Conservation (phyloP, 805 yeast genomes). For the Wickerhamomyces silvicola region DNA sequence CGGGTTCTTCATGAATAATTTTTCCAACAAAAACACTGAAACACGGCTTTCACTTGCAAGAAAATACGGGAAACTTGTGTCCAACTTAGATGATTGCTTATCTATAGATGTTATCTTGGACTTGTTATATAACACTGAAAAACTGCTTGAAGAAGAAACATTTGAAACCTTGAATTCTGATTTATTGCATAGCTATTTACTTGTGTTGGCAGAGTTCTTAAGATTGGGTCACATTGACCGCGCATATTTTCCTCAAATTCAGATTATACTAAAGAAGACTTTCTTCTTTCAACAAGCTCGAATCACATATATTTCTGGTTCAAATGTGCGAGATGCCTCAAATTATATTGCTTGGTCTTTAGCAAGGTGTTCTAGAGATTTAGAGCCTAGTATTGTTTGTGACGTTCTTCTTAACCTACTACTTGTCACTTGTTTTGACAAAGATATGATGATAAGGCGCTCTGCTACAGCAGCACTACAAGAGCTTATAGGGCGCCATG, state of each 20-base stretch:
- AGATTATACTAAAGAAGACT: constrained; percentile 34
- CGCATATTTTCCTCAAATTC: constrained; percentile 8
- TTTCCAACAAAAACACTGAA: constrained; percentile 44
- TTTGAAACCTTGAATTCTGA: constrained; percentile 27
- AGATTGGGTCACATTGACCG: constrained; percentile 10
- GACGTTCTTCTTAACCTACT: constrained; percentile 32
- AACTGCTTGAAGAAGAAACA: constrained; percentile 23
- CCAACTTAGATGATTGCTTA: constrained; percentile 28
- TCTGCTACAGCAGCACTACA: constrained; percentile 86
- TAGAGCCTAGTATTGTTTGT: constrained; percentile 13
- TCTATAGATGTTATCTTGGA: constrained; percentile 36
- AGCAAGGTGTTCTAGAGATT: constrained; percentile 33
- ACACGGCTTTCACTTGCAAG: constrained; percentile 65
- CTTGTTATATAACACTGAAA: constrained; percentile 14
- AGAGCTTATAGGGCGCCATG: constrained; percentile 76
- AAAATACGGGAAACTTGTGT: constrained; percentile 45
- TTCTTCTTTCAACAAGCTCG: constrained; percentile 54
- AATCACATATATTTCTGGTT: constrained; percentile 48
- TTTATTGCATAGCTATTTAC: constrained; percentile 27
- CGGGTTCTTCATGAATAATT: constrained; percentile 36
- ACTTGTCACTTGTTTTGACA: constrained; percentile 57
- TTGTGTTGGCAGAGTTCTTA: constrained; percentile 28
- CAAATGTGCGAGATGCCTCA: constrained; percentile 75
- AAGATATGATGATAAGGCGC: constrained; percentile 66
- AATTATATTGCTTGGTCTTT: constrained; percentile 84